Conservation (phyloP, 2,329 filamentous ascomycete species). For the Botrytis hyacinthi region DNA sequence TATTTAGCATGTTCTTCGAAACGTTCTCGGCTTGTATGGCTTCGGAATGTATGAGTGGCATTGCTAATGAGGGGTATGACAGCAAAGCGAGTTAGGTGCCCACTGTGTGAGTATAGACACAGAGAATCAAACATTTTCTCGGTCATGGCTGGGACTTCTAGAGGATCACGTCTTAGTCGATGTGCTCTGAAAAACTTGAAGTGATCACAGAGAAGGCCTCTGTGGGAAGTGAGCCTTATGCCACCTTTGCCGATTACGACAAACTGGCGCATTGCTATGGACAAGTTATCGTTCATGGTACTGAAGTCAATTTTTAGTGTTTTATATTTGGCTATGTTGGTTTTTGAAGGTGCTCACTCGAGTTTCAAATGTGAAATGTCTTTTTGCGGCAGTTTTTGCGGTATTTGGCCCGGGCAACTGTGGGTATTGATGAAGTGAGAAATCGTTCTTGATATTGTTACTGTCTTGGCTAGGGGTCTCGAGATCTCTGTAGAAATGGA, state of each 20-base stretch:
- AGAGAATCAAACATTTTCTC: neutral
- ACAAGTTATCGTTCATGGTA: neutral
- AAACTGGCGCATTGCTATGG: neutral
- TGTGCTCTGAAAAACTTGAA: neutral
- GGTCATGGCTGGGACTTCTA: neutral
- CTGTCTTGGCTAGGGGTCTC: neutral
- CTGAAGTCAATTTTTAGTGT: neutral
- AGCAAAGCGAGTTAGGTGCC: neutral
- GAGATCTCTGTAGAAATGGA: neutral
- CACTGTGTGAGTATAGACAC: neutral
- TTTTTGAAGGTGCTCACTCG: neutral
- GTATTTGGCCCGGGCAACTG: too few species aligned
- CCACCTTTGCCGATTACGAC: neutral
- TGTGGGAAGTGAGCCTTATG: neutral
- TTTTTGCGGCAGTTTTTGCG: too few species aligned
- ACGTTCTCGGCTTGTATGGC: neutral
- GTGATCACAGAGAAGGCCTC: neutral
- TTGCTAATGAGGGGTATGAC: neutral
- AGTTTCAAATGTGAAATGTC: neutral
- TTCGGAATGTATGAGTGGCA: fast-evolving
- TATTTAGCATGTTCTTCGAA: neutral
- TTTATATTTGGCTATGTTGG: neutral
- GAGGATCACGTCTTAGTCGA: neutral
- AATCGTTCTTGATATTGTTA: neutral
- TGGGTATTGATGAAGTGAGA: neutral